Evolutionary conservation across 1,139 yeast species (phyloP), one percentile per base, ranked within the genome.

Genomic region (Magnusiomyces suaveolens): DNA sequence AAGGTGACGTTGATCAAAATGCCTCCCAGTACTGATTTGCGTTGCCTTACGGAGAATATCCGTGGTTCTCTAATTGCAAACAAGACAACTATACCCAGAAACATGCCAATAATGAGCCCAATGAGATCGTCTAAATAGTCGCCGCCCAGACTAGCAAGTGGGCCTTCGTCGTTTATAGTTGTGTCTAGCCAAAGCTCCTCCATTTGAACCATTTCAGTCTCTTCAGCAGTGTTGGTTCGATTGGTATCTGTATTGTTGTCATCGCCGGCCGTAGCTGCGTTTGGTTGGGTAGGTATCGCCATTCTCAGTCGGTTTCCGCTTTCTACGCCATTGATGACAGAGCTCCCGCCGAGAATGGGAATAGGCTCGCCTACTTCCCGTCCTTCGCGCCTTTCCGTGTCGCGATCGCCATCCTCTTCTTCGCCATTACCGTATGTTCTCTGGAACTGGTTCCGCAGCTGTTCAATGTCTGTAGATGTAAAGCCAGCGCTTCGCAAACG

Each of bases 181-280:
- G 86, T 82, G 63, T 89, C 95, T 57, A 89, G 86, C 96, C 96
- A 89, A 56, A 89, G 75, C 62, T 89, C 97, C 65, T 89, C 97
- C 59, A 88, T 68, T 59, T 83, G 84, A 12, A 65, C 58, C 60
- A 61, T 55, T 43, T 64, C 66, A 12, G 52, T 52, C n/a, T 54
- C 50, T 59, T 64, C 52, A 88, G 67, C 3, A 14, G 36, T 32
- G 14, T 18, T 38, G 16, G 43, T 6, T 38, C 43, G 18, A 10
- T 12, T 38, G 6, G 50, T 67, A 41, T 75, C 75, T 10, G 69
- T 71, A 14, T 60, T 65, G 4, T 68, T 61, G 62, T 65, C 61
- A 20, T 56, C 58, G 6, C 51, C 53, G 16, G 36, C 8, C 12
- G 36, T 32, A 21, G 50, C 59, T 36, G 54, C 52, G n/a, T n/a